Base-by-base conservation (phyloP, 306 rosid genomes). In the Vachellia pachyceras region DNA sequence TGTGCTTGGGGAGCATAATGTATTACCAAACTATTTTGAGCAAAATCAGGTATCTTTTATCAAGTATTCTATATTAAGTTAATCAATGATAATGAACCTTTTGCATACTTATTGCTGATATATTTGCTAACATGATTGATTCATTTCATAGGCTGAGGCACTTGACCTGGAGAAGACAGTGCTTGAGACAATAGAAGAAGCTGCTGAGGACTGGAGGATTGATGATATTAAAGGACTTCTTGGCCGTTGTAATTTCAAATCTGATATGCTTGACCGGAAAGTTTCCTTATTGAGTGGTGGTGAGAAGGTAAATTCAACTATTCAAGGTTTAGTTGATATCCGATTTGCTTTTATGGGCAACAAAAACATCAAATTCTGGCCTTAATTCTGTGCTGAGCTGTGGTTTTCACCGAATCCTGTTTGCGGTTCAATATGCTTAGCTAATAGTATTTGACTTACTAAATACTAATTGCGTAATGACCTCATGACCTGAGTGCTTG, bases 211-310 rank as follows among this genome's bases (percentile, higher is more conserved):
- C 86, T 93, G 98, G 98, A 93, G 89, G 86, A 82, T 82, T 82
- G 98, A 95, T 73, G 98, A 95, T 83, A 93, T 95, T 74, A 95
- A 95, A 84, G 99, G 98, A 76, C 99, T 95, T 82, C 97, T 95
- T 70, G 99, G 99, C 58, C 99, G 99, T 71, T 95, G 99, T 86
- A 95, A 95, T 88, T 93, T 95, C 85, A 95, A 95, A 85, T 74
- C 94, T 29, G 96, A 93, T 77, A 95, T 93, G 98, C 99, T 95
- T 86, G 98, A 95, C 75, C 92, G 97, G 74, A 93, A 89, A 85
- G 97, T 95, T 86, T 90, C 98, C 57, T 90, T 93, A 29, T 83
- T 95, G 82, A 95, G 99, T 82, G 99, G 98, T 82, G 99, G 99
- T 58, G 99, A 95, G 96, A 95, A 95, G 98, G 99, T 93, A 89